Conservation (phyloP, 345 rosid genomes). For the Syzygium grande region DNA sequence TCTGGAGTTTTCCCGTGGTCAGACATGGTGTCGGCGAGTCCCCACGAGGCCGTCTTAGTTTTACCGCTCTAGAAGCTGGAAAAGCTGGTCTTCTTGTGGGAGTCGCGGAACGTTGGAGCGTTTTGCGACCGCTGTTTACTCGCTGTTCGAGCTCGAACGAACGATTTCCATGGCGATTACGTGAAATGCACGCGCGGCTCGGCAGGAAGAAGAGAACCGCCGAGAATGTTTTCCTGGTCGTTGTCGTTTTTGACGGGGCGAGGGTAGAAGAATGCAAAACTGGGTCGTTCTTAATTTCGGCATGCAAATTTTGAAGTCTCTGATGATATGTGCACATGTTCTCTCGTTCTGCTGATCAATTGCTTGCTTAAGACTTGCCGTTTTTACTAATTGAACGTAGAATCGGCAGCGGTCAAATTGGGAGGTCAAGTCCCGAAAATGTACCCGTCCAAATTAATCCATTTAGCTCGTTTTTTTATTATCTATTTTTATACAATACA, state of each 20-base stretch:
- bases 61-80: not conserved
- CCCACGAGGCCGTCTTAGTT: not conserved
- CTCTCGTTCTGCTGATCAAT: too few relatives aligned
- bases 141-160: not conserved
- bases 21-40: not conserved
- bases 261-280: not conserved
- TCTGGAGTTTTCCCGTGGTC: not conserved
- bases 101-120: not conserved
- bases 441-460: too few relatives aligned
- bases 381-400: not conserved
- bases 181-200: not conserved
- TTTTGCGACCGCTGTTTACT: not conserved
- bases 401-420: not conserved
- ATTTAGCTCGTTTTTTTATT: too few relatives aligned
- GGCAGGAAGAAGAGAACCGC: not conserved
- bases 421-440: too few relatives aligned
- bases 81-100: not conserved
- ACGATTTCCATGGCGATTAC: not conserved
- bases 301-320: too few relatives aligned
- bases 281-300: not conserved
- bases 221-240: not conserved
- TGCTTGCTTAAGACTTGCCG: not conserved
- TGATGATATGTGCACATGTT: too few relatives aligned
- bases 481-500: too few relatives aligned
- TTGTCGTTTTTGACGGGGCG: not conserved